Percentiles rank a stretch among this genome's conserved stretches.
These are phyloP conservation scores for Leishmania tropica DNA, from an alignment of 208 protist genomes.

Conservation along the genomic window DNA sequence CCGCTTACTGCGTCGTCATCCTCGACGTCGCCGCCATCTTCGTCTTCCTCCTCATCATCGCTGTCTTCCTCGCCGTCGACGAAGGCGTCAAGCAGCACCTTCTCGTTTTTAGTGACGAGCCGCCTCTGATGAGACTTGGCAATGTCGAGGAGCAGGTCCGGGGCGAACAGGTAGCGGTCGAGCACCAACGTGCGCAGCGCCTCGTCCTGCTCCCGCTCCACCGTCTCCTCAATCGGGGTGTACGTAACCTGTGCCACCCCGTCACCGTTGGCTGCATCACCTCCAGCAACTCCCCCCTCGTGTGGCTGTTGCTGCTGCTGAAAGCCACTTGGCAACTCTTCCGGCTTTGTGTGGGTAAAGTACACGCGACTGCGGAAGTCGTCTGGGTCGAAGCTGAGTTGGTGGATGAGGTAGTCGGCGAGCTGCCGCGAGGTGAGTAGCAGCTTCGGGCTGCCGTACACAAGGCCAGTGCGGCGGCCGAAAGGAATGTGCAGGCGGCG, in stretches of 20 bases:
- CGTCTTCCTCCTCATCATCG: slow-evolving; percentile 15
- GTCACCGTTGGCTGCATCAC: neutral
- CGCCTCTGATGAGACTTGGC: slow-evolving; percentile 71
- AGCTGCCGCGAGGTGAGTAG: slow-evolving; percentile 60
- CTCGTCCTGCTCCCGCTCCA: slow-evolving; percentile 60
- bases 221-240: slow-evolving; percentile 45
- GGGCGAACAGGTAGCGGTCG: slow-evolving; percentile 84
- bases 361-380: slow-evolving; percentile 82
- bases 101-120: slow-evolving; percentile 66
- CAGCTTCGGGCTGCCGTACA: slow-evolving; percentile 71
- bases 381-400: slow-evolving; percentile 63
- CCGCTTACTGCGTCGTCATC: neutral
- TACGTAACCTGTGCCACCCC: slow-evolving; percentile 13
- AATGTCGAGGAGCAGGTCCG: slow-evolving; percentile 85
- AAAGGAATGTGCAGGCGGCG: slow-evolving; percentile 71
- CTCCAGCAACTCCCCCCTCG: neutral
- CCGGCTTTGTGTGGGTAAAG: slow-evolving; percentile 46
- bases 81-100: slow-evolving; percentile 75
- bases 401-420: slow-evolving; percentile 51
- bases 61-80: slow-evolving; percentile 51
- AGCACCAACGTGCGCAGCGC: slow-evolving; percentile 71
- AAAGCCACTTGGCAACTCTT: slow-evolving; percentile 9
- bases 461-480: slow-evolving; percentile 81
- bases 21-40: slow-evolving; percentile 16
- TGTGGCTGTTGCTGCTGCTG: slow-evolving; percentile 16